Evolutionary conservation across 2,329 filamentous ascomycete genomes (phyloP).

Genomic region (Rhytidhysteron rufulum): DNA sequence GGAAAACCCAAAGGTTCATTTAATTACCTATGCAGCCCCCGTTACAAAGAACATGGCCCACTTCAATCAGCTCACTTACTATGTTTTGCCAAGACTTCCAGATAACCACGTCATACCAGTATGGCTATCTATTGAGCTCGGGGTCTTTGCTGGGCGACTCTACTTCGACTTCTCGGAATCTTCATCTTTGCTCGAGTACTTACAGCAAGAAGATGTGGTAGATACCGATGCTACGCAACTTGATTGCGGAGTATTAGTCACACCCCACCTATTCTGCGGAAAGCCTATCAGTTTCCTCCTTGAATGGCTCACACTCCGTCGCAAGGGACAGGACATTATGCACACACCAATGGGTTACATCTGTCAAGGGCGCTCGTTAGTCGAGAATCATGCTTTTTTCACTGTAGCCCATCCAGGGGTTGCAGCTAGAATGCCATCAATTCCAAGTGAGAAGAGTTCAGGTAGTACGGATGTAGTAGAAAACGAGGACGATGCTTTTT

Average conservation of each 20-base stretch:
- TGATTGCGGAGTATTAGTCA: no score
- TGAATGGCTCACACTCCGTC: constrained; percentile 51
- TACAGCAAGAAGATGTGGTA: neutral
- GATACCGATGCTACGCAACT: neutral
- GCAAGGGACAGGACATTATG: constrained; percentile 50
- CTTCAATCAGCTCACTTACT: constrained; percentile 51
- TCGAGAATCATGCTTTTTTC: constrained; percentile 1
- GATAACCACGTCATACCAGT: constrained; percentile 36
- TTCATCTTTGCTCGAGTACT: neutral
- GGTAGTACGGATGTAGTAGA: no score
- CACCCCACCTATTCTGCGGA: neutral
- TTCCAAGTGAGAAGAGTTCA: no score
- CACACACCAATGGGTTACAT: constrained; percentile 55
- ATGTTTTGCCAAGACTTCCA: constrained; percentile 45
- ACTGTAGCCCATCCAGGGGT: no score
- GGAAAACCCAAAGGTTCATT: constrained; percentile 25
- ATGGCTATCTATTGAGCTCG: constrained; percentile 54
- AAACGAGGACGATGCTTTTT: no score
- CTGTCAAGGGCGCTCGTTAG: constrained; percentile 26
- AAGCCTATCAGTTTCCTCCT: constrained; percentile 48
- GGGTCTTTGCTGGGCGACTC: constrained; percentile 54
- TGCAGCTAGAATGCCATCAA: no score
- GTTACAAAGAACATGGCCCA: constrained; percentile 54
- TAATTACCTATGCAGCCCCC: constrained; percentile 55
- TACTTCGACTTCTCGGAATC: constrained; percentile 50